phyloP scores from a whole-genome alignment of 208 protist species.

The Naegleria lovaniensis region DNA sequence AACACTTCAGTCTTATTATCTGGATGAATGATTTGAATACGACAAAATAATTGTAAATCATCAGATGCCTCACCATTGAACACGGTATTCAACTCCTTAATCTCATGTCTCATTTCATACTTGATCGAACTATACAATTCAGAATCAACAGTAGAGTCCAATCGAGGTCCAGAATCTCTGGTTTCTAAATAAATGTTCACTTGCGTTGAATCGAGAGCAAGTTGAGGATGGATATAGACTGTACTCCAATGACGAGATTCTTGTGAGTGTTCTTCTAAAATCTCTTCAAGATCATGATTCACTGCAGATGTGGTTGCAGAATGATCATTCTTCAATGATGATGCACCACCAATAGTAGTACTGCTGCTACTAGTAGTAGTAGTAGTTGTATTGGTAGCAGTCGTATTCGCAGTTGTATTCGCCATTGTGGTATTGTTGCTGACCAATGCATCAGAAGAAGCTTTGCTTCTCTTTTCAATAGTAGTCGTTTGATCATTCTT shows the following conservation, averaged over 20 bases:
- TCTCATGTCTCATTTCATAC: slow-evolving; percentile 14
- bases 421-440: too few species aligned
- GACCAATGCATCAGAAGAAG: too few species aligned
- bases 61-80: neutral
- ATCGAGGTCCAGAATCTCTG: neutral
- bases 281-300: too few species aligned
- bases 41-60: neutral
- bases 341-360: too few species aligned
- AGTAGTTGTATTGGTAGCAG: too few species aligned
- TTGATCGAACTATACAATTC: slow-evolving; percentile 5
- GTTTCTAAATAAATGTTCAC: slow-evolving; percentile 17
- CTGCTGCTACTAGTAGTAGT: too few species aligned
- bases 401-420: too few species aligned
- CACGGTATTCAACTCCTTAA: neutral
- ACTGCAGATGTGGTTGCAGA: too few species aligned
- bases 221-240: neutral
- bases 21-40: neutral
- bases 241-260: neutral
- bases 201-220: neutral
- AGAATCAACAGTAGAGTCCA: neutral
- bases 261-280: neutral
- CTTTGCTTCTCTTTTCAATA: too few species aligned
- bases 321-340: too few species aligned
- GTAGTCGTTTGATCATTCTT: too few species aligned
- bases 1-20: slow-evolving; percentile 9